Evolutionary conservation across 345 rosid genomes (phyloP), one percentile per base, ranked within the genome.

Genomic region (Brassica carinata): DNA sequence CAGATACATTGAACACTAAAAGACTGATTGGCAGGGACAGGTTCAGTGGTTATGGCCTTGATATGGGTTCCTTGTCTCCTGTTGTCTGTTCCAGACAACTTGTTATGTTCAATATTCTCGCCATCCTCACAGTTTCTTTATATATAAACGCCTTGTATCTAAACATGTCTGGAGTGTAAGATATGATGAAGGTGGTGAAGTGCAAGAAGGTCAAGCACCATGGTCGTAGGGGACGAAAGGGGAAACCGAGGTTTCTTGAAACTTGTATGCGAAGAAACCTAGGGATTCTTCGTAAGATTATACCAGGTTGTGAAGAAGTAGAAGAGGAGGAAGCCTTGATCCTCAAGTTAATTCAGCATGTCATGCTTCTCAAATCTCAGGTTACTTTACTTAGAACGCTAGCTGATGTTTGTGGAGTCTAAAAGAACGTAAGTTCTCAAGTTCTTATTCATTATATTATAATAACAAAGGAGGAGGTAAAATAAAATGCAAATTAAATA

Each of bases 241-340:
- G 82, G 72, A 83, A 77, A 76, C 75, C 53, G 59, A 85, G 82
- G 55, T 57, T 77, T 26, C 45, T 65, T 17, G 66, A 83, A 36
- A 72, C 84, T 38, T 81, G 76, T 0, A 69, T 31, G 9, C 80
- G 55, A 53, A 85, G 84, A 67, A 90, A 90, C 67, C 68, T 90
- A 6, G 14, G 26, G 3, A 81, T 72, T 57, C 79, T 90, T 19
- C 61, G 83, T 74, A 79, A 59, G 68, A 81, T 86, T 27, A 75
- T 88, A 77, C 89, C 89, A 1, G 89, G 85, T 1, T 83, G 94
- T 59, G 68, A 55, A 66, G 84, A 85, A 23, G 81, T 63, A 5
- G 87, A 63, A 3, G 89, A 86, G 14, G 80, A 82, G 2, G 85
- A 84, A 73, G 82, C 83, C 34, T 51, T 90, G 89, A 86, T 90